These are phyloP conservation scores for Scenedesmus sp. DNA, from an alignment of 163 green algal genomes.

Conservation along the genomic window DNA sequence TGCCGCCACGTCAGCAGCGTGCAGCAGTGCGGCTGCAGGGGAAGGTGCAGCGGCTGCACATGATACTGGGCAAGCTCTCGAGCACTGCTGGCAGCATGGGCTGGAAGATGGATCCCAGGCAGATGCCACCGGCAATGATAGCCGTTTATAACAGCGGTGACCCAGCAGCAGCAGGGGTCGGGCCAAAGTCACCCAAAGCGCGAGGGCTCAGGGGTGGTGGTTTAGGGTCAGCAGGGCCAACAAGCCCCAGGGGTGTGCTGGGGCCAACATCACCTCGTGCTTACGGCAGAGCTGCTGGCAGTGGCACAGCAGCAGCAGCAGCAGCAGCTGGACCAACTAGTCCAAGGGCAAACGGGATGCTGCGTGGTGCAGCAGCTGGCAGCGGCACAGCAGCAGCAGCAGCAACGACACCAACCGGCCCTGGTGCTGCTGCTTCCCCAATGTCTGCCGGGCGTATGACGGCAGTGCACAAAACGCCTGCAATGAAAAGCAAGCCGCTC, in stretches of 20 bases:
- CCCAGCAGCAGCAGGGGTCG: not conserved
- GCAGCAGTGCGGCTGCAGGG: constrained; percentile 24
- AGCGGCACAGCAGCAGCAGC: too few relatives aligned
- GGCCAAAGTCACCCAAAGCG: not conserved
- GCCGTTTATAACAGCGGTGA: not conserved
- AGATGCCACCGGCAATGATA: not conserved
- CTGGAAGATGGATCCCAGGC: constrained; percentile 40
- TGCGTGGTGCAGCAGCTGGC: too few relatives aligned
- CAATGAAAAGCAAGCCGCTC: constrained; percentile 32
- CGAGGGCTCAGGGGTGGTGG: not conserved
- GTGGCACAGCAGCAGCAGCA: not conserved
- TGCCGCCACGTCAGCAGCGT: constrained; percentile 2
- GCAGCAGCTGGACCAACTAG: not conserved
- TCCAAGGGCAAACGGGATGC: not conserved
- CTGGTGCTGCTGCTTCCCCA: not conserved
- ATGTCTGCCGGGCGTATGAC: not conserved
- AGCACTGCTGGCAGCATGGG: constrained; percentile 13
- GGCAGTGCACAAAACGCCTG: constrained; percentile 42
- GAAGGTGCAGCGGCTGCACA: constrained; percentile 28
- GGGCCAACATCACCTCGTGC: not conserved
- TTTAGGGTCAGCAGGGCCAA: not conserved
- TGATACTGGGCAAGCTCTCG: constrained; percentile 32
- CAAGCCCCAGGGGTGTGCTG: not conserved
- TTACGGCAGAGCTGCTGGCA: not conserved
- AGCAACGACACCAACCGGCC: not conserved